These are phyloP conservation scores for Prinsepia uniflora DNA, from an alignment of 306 rosid species.

Conservation along the genomic window DNA sequence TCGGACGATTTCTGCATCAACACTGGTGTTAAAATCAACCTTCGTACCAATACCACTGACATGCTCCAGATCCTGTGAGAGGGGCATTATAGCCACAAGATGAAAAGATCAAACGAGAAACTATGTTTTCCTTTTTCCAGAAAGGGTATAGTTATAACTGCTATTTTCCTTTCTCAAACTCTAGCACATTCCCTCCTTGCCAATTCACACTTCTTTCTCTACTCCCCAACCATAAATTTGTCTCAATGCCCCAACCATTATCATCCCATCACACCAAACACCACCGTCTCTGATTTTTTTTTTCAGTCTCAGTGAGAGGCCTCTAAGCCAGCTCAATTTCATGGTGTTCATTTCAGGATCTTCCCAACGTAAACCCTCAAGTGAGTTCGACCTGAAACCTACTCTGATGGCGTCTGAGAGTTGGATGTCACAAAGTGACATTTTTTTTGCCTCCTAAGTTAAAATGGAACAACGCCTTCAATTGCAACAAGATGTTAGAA, in stretches of 20 bases:
- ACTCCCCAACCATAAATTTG: background rate
- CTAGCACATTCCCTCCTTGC: background rate
- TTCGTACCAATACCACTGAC: too few species aligned
- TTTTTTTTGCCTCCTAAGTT: conserved; percentile 12
- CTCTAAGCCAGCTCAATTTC: background rate
- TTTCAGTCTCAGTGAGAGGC: background rate
- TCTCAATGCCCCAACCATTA: background rate
- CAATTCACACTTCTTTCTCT: background rate
- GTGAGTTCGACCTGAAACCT: background rate
- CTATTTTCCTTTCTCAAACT: background rate
- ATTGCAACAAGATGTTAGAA: too few species aligned
- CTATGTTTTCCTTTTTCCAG: conserved; percentile 6
- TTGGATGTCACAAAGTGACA: conserved; percentile 18
- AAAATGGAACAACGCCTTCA: conserved; percentile 33
- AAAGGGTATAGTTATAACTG: conserved; percentile 1
- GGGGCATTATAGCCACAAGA: conserved; percentile 1
- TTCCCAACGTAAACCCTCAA: background rate
- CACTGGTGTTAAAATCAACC: too few species aligned
- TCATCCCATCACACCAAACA: background rate
- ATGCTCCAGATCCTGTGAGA: too few species aligned
- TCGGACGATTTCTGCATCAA: too few species aligned
- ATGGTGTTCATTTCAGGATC: conserved; percentile 23
- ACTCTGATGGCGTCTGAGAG: conserved; percentile 19
- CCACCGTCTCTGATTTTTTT: background rate
- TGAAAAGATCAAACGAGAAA: background rate